These are phyloP conservation scores for Phytopythium litorale DNA, from an alignment of 352 stramenopile species.

Conservation along the genomic window DNA sequence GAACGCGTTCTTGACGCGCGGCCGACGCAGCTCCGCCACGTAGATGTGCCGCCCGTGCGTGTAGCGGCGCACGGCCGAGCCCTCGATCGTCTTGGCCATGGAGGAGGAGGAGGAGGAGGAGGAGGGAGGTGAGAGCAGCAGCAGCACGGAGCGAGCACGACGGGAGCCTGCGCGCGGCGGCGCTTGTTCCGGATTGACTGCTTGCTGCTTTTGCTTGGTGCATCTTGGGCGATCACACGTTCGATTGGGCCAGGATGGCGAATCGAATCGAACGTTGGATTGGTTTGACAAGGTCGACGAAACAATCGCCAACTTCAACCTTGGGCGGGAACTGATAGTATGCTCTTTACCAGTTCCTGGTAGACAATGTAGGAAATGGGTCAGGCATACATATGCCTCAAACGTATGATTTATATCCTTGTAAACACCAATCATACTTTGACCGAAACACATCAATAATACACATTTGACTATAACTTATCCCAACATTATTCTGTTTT, in stretches of 20 bases:
- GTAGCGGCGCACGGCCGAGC: slow-evolving; percentile 38
- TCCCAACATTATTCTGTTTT: no score
- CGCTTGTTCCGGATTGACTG: not conserved
- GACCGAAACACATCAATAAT: no score
- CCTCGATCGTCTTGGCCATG: slow-evolving; percentile 2
- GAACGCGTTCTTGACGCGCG: slow-evolving; percentile 88
- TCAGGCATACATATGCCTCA: no score
- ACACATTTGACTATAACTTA: no score
- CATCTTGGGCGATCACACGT: not conserved
- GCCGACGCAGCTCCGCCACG: slow-evolving; percentile 72
- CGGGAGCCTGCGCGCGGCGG: not conserved
- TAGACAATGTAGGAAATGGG: no score
- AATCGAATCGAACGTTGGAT: not conserved
- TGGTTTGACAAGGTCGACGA: not conserved
- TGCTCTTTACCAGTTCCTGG: no score
- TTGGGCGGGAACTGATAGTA: no score
- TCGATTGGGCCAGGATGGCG: not conserved
- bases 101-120: not conserved
- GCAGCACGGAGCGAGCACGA: no score
- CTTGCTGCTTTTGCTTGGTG: not conserved
- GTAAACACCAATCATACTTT: no score
- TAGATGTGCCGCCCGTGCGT: slow-evolving; percentile 51
- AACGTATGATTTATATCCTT: no score
- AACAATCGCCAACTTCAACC: no score
- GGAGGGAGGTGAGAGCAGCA: not conserved